Base-by-base conservation (phyloP, 2,329 filamentous ascomycete species). In the Xylogone sp. region DNA sequence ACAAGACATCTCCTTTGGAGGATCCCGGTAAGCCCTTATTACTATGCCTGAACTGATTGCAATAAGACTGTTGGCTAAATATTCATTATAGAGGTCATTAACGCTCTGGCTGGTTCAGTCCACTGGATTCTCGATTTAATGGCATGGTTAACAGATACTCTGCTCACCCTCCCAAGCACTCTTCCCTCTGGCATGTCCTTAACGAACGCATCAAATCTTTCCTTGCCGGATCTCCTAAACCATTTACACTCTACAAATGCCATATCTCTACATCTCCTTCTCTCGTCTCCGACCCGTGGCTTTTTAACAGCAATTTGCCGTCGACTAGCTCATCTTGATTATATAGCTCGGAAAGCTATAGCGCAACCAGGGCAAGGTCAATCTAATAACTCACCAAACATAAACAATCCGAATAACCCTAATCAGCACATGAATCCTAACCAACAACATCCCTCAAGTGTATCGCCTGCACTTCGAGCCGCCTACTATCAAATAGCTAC, bases 101-200 rank as follows among this genome's bases (percentile, higher is more conserved):
- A 84, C 42, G 81, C 85, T 43, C 73, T 95, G 10, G 79, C 85
- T 4, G 88, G 89, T 20, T 87, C 90, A 50, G 82, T 87, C 3
- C 85, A 81, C 63, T 97, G 92, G 92, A 82, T 82, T 0, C 75
- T 91, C 31, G 86, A 93, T 54, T 74, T 95, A 13, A 68, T 86
- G 44, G 74, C 78, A 2, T 86, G 82, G 80, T 65, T 86, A 10
- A 72, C 74, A n/a, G 81, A 86, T 59, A 74, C 74, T 18, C 69
- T 86, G 2, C 81, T 84, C 54, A 69, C 74, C 42, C 73, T 86
- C 10, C 71, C 78, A 46, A 74, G 76, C 46, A 79, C 83, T 53
- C 62, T 66, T 1, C 59, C 61, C 63, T 2, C 71, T 73, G 55
- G 49, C 56, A 73, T 76, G 61, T 69, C 70, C 42, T 71, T 80